Evolutionary conservation across 129 eudicot genomes (phyloP).

Genomic region (Arctium minus): DNA sequence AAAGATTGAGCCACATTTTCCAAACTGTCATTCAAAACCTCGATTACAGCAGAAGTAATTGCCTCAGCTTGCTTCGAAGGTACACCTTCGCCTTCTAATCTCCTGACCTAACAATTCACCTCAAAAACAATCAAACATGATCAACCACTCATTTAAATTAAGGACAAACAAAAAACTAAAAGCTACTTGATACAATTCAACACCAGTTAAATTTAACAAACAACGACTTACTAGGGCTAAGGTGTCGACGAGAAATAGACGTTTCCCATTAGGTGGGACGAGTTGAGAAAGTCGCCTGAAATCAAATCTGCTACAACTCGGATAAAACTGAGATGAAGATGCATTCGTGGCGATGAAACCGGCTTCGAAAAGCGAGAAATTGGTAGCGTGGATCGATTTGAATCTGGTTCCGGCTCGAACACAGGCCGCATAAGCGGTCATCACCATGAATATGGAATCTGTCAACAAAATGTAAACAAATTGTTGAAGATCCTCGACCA

Average conservation of each 20-base stretch:
- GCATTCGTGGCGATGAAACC: not conserved
- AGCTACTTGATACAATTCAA: not conserved
- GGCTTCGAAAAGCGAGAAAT: not conserved
- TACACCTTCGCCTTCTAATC: constrained; percentile 82
- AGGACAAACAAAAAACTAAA: not conserved
- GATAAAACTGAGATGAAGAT: constrained; percentile 3
- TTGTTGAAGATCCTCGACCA: not conserved
- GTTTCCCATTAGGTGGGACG: constrained; percentile 47
- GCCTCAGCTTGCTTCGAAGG: constrained; percentile 93
- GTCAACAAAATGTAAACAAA: not conserved
- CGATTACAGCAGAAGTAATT: constrained; percentile 64
- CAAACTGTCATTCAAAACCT: constrained; percentile 76
- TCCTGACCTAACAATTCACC: constrained; percentile 58
- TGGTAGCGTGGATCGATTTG: constrained; percentile 20
- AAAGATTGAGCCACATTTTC: constrained; percentile 82
- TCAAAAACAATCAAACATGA: not conserved
- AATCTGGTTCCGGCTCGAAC: constrained; percentile 29
- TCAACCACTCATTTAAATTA: not conserved
- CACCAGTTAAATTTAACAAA: not conserved
- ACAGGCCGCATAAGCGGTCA: constrained; percentile 64
- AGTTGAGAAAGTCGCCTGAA: constrained; percentile 46
- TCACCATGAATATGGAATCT: not conserved
- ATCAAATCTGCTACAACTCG: constrained; percentile 10
- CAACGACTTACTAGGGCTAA: constrained; percentile 63
- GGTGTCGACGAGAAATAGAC: constrained; percentile 78